Percentiles rank a stretch among this genome's conserved stretches.
Evolutionary conservation across 441 rosid species (phyloP).

Genomic region (Theobroma grandiflorum): DNA sequence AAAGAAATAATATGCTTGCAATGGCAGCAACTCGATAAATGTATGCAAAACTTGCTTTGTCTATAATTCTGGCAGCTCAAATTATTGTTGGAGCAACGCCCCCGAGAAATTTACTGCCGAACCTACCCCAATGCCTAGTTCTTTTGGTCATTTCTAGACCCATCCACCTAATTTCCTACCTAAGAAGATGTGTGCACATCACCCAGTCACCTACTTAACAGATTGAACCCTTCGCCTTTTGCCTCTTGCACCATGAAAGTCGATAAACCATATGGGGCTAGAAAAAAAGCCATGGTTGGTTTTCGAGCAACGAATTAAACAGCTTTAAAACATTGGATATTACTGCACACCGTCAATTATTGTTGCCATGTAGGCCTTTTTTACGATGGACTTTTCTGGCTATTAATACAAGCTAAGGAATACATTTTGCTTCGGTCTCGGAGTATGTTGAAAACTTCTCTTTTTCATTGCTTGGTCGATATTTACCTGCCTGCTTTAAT

Average conservation of each 20-base stretch:
- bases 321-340: not conserved
- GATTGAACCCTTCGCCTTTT: not conserved
- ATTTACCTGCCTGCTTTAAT: not conserved
- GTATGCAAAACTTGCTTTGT: not conserved
- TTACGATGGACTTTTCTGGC: not conserved
- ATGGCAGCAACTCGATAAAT: not conserved
- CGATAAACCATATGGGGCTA: not conserved
- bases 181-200: conserved; percentile 8
- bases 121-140: conserved; percentile 15
- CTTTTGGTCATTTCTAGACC: conserved; percentile 1
- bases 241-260: not conserved
- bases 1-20: not conserved
- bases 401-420: not conserved
- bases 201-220: not conserved
- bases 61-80: not conserved
- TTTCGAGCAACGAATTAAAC: not conserved
- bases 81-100: conserved; percentile 5
- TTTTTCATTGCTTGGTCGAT: not conserved
- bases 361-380: not conserved
- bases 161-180: conserved; percentile 32
- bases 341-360: not conserved
- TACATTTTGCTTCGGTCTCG: not conserved
- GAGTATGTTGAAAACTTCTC: not conserved
- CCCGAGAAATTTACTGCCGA: not conserved
- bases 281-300: not conserved